Percentiles rank a stretch among this genome's conserved stretches.
phyloP scores from a whole-genome alignment of 2,329 filamentous ascomycete genomes.

The Diaporthe sp. region DNA sequence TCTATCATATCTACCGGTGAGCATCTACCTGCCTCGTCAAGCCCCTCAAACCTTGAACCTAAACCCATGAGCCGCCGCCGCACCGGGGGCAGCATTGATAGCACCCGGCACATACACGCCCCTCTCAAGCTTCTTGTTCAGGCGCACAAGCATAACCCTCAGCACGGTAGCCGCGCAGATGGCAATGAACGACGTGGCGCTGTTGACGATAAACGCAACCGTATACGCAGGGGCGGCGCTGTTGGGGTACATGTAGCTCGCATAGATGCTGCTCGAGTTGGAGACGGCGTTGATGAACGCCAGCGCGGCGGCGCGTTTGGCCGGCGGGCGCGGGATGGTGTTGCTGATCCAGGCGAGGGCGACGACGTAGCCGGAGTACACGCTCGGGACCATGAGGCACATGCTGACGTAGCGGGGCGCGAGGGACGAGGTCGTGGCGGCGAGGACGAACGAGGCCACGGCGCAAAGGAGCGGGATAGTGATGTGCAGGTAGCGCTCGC shows the following conservation, averaged over 20 bases:
- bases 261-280: conserved; percentile 79
- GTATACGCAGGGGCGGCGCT: conserved; percentile 59
- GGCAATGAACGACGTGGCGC: conserved; percentile 73
- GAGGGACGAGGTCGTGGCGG: conserved; percentile 71
- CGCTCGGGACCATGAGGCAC: conserved; percentile 78
- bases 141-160: conserved; percentile 71
- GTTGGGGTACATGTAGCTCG: conserved; percentile 76
- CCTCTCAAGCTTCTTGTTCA: conserved; percentile 79
- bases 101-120: conserved; percentile 71
- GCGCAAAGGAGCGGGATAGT: conserved; percentile 72
- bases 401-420: conserved; percentile 78
- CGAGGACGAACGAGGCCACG: conserved; percentile 76
- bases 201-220: conserved; percentile 78
- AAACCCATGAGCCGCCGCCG: conserved; percentile 73
- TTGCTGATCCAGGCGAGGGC: conserved; percentile 82
- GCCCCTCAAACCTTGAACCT: conserved; percentile 70
- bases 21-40: no score
- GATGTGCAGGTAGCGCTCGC: conserved; percentile 80
- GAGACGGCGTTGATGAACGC: conserved; percentile 83
- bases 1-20: no score
- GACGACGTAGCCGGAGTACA: conserved; percentile 78
- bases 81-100: conserved; percentile 69
- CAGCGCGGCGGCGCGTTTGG: conserved; percentile 78
- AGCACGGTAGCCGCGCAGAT: conserved; percentile 75
- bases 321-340: conserved; percentile 80